Percentiles rank a stretch among this genome's conserved stretches.
Conservation (phyloP, 73 alveolate genomes). For the Blepharisma japonicum region DNA sequence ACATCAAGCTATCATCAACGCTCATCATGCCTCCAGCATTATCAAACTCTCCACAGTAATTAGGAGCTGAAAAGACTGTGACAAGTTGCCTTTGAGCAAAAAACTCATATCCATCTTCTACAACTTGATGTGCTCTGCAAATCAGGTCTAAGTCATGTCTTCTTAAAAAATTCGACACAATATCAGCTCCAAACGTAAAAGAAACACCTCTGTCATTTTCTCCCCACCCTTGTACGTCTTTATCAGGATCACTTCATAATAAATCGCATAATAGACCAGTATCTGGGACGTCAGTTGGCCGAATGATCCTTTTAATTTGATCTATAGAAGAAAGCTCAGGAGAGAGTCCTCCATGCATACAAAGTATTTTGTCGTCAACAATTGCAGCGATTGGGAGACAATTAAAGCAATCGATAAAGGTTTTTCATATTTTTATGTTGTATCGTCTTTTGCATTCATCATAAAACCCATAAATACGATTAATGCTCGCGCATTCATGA, state of each 20-base stretch:
- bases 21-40: slow-evolving; percentile 91
- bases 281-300: slow-evolving; percentile 97
- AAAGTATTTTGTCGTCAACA: slow-evolving; percentile 88
- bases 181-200: slow-evolving; percentile 80
- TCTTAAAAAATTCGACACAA: slow-evolving; percentile 75
- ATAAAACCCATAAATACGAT: slow-evolving; percentile 94
- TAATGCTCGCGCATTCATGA: slow-evolving; percentile 94
- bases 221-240: slow-evolving; percentile 88
- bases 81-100: slow-evolving; percentile 91
- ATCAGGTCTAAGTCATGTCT: slow-evolving; percentile 88
- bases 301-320: slow-evolving; percentile 78
- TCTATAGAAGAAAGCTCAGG: slow-evolving; percentile 86
- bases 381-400: slow-evolving; percentile 95
- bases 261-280: slow-evolving; percentile 90
- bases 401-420: slow-evolving; percentile 91
- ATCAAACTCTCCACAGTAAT: slow-evolving; percentile 95
- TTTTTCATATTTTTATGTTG: slow-evolving; percentile 91
- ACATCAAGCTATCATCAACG: slow-evolving; percentile 89
- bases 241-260: slow-evolving; percentile 95
- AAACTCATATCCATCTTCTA: slow-evolving; percentile 95
- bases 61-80: slow-evolving; percentile 92
- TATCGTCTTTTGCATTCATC: slow-evolving; percentile 95
- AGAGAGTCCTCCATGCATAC: slow-evolving; percentile 96
- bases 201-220: slow-evolving; percentile 95
- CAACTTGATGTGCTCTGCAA: slow-evolving; percentile 95